phyloP scores from a whole-genome alignment of 768 basidiomycete species.

The Boletus reticuloceps region DNA sequence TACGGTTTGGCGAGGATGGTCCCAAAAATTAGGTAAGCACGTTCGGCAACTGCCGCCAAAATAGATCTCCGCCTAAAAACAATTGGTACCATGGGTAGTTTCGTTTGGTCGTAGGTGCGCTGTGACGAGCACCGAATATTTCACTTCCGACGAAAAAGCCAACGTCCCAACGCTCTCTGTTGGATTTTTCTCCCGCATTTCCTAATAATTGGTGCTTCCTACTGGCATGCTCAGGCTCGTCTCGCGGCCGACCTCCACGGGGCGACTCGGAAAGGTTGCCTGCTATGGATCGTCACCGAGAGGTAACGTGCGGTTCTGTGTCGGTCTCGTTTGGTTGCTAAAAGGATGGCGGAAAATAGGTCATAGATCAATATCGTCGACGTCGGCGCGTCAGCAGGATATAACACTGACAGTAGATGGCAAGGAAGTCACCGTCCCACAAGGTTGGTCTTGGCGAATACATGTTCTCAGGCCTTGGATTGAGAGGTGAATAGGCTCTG shows the following conservation, averaged over 20 bases:
- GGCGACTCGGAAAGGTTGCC: slow-evolving; percentile 65
- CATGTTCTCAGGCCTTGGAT: not conserved
- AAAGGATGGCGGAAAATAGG: slow-evolving; percentile 35
- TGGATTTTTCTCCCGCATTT: slow-evolving; percentile 20
- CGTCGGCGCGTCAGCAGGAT: slow-evolving; percentile 65
- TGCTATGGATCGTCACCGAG: slow-evolving; percentile 37
- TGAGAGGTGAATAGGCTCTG: slow-evolving; percentile 60
- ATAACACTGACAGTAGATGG: slow-evolving; percentile 95
- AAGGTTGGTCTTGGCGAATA: slow-evolving; percentile 57
- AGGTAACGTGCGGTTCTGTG: slow-evolving; percentile 22
- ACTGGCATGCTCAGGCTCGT: slow-evolving; percentile 66
- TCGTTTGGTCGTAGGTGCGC: slow-evolving; percentile 36
- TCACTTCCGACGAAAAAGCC: slow-evolving; percentile 14
- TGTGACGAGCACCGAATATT: slow-evolving; percentile 40
- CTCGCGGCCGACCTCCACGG: slow-evolving; percentile 63
- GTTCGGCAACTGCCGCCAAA: slow-evolving; percentile 17
- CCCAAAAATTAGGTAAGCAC: too few relatives aligned
- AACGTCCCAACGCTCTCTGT: slow-evolving; percentile 13
- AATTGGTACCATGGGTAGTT: slow-evolving; percentile 5
- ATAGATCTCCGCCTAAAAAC: slow-evolving; percentile 23
- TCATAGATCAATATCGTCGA: slow-evolving; percentile 62
- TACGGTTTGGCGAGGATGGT: too few relatives aligned
- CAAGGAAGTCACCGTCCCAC: slow-evolving; percentile 95
- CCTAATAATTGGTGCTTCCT: slow-evolving; percentile 14
- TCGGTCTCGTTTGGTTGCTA: not conserved